Percentiles rank a stretch among this genome's conserved stretches.
Conservation (phyloP, 306 rosid species). For the Dalbergia oliveri region DNA sequence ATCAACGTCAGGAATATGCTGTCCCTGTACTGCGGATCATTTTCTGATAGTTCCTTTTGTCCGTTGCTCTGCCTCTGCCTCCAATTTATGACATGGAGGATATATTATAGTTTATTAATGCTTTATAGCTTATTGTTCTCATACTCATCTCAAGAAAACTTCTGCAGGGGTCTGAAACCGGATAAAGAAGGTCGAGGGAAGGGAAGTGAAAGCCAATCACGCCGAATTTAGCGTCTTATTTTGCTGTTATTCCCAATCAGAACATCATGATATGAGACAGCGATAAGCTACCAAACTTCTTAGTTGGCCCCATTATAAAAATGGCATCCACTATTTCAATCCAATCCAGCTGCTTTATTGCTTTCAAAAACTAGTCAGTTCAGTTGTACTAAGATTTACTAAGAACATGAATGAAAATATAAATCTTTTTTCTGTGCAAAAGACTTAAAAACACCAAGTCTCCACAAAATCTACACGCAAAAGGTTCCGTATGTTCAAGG, state of each 20-base stretch:
- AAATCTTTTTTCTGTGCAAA: neutral
- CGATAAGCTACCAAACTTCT: neutral
- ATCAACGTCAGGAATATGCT: neutral
- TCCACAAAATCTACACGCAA: neutral
- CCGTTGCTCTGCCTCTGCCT: neutral
- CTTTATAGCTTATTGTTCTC: neutral
- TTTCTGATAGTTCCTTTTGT: constrained; percentile 10
- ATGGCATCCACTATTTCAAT: neutral
- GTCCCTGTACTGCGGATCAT: neutral
- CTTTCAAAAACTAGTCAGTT: neutral
- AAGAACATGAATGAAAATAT: neutral
- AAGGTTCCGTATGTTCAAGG: neutral
- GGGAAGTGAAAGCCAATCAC: neutral
- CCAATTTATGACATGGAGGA: neutral
- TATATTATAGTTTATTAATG: neutral
- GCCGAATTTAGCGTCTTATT: neutral
- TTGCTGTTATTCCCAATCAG: neutral
- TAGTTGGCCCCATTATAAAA: neutral
- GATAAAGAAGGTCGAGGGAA: neutral
- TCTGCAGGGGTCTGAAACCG: neutral
- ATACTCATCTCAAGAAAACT: neutral
- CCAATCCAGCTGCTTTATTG: neutral
- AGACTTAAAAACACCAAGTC: neutral
- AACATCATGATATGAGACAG: too few relatives aligned
- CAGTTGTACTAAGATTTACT: neutral